Evolutionary conservation across 2,329 filamentous ascomycete genomes (phyloP).

Genomic region (Colletotrichum neosansevieriae): DNA sequence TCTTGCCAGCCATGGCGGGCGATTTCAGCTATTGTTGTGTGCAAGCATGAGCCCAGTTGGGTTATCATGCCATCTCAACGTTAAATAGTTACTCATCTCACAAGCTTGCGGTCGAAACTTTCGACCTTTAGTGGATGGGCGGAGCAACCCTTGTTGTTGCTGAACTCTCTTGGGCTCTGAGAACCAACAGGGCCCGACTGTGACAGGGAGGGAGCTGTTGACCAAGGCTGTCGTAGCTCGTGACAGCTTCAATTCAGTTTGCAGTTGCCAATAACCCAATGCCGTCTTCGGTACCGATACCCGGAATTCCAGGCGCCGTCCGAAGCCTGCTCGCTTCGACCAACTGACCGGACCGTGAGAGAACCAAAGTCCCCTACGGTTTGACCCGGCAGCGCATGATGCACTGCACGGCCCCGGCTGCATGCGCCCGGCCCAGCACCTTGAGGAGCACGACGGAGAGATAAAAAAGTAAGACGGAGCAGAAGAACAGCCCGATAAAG

Average conservation of each 20-base stretch:
- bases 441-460: background rate
- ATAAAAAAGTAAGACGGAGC: background rate
- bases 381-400: background rate
- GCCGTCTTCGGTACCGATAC: constrained; percentile 19
- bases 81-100: too few species aligned
- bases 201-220: background rate
- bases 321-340: constrained; percentile 10
- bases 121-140: background rate
- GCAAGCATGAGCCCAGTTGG: background rate
- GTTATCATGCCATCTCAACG: background rate
- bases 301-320: background rate
- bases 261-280: background rate
- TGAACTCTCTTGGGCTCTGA: background rate
- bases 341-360: background rate
- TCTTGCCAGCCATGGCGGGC: background rate
- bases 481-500: background rate
- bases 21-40: background rate
- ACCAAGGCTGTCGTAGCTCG: too few species aligned
- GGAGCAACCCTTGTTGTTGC: too few species aligned
- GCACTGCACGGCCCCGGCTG: constrained; percentile 2
- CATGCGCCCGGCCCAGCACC: background rate
- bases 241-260: background rate
- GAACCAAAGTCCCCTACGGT: background rate
- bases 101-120: too few species aligned
- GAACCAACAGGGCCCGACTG: background rate